phyloP scores from a whole-genome alignment of 169 alveolate species.

The Sarcocystis neurona region DNA sequence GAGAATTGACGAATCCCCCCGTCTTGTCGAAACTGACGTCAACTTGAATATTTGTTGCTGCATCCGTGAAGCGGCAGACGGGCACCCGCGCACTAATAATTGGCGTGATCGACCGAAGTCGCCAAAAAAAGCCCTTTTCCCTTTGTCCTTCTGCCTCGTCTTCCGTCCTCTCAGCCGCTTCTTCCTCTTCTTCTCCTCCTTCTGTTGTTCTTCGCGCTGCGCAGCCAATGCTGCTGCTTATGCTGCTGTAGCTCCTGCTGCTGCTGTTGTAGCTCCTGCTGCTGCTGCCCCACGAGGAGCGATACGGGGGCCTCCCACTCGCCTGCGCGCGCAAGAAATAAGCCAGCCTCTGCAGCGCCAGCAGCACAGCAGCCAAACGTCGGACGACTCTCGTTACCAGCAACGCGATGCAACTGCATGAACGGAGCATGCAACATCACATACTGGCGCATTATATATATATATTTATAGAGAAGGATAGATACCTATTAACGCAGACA shows the following conservation, averaged over 20 bases:
- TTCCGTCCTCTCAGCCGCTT: too few relatives aligned
- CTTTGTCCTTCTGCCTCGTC: too few relatives aligned
- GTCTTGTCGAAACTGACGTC: conserved; percentile 71
- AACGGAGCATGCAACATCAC: background rate
- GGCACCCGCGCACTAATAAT: conserved; percentile 68
- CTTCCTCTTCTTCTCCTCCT: background rate
- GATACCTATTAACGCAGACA: background rate
- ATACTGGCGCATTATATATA: background rate
- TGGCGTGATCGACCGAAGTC: background rate
- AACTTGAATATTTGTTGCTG: conserved; percentile 69
- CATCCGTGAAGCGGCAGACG: conserved; percentile 67
- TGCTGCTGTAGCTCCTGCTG: background rate
- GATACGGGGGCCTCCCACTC: background rate
- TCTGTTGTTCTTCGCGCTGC: background rate
- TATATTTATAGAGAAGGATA: background rate
- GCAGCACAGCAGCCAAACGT: background rate
- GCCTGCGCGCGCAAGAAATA: background rate
- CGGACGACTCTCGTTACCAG: conserved; percentile 14
- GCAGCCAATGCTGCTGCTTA: background rate
- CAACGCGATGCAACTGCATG: background rate
- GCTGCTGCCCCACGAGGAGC: background rate
- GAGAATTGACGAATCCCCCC: conserved; percentile 68
- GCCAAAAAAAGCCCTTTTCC: too few relatives aligned
- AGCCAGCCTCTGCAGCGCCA: background rate
- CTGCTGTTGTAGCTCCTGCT: background rate